Evolutionary conservation across 192 early-diverging fungal genomes (phyloP).

Genomic region (Gigaspora rosea): DNA sequence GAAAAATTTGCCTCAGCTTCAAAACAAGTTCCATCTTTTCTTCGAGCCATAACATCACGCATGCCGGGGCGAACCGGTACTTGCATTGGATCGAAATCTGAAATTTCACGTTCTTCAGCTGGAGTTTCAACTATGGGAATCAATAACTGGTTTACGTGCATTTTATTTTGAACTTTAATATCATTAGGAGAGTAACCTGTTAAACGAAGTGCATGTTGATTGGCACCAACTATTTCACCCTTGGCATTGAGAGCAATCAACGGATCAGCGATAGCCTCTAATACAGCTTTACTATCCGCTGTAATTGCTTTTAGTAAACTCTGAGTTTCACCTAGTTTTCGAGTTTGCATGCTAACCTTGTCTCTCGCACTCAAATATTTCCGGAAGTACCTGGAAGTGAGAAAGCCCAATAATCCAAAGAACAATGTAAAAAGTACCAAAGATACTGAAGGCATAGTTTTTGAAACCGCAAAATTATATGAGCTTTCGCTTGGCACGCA

Average conservation of each 20-base stretch:
- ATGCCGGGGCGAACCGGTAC: slow-evolving; percentile 10
- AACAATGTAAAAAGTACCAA: neutral
- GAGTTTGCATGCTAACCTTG: neutral
- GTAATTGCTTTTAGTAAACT: slow-evolving; percentile 25
- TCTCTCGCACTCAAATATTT: neutral
- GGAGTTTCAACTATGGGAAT: slow-evolving; percentile 13
- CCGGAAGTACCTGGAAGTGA: neutral
- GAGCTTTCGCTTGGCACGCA: neutral
- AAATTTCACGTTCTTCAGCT: neutral
- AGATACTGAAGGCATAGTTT: neutral
- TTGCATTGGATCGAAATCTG: neutral
- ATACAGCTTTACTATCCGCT: slow-evolving; percentile 10
- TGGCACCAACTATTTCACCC: slow-evolving; percentile 25
- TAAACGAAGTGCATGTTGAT: slow-evolving; percentile 8
- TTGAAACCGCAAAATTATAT: neutral
- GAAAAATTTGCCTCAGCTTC: slow-evolving; percentile 14
- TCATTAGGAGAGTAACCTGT: slow-evolving; percentile 23
- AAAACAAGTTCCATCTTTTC: slow-evolving; percentile 25
- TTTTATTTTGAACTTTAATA: slow-evolving; percentile 17
- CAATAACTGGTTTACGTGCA: slow-evolving; percentile 13
- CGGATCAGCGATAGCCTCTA: slow-evolving; percentile 22
- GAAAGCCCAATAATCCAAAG: neutral
- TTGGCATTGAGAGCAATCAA: slow-evolving; percentile 8
- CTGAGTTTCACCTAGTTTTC: slow-evolving; percentile 13
- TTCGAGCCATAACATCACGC: slow-evolving; percentile 23